A percentile compares a stretch with the other conserved stretches of the same genome.
phyloP scores from a whole-genome alignment of 2,329 filamentous ascomycete genomes.

The Neonectria hederae region DNA sequence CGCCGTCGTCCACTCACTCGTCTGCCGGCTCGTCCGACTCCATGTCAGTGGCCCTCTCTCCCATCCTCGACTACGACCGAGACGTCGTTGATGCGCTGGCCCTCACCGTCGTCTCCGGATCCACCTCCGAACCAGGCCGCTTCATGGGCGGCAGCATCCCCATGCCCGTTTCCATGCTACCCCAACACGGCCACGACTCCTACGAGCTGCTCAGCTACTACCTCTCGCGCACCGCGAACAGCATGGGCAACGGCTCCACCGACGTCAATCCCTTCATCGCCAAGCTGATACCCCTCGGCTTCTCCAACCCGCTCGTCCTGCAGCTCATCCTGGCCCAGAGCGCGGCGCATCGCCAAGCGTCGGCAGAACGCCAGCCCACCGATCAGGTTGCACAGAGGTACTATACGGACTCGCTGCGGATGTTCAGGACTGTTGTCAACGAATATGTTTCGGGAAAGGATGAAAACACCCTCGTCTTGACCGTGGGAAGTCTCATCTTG shows the following conservation, averaged over 20 bases:
- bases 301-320: conserved; percentile 55
- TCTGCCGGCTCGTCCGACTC: conserved; percentile 33
- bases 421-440: conserved; percentile 49
- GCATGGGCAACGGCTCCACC: conserved; percentile 59
- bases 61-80: conserved; percentile 27
- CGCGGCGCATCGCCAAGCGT: conserved; percentile 50
- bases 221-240: conserved; percentile 53
- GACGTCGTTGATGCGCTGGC: conserved; percentile 35
- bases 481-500: conserved; percentile 56
- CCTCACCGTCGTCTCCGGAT: conserved; percentile 23
- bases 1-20: conserved; percentile 32
- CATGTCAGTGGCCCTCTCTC: conserved; percentile 6
- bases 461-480: conserved; percentile 50
- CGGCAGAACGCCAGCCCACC: conserved; percentile 37
- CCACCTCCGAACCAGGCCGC: conserved; percentile 11
- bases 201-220: conserved; percentile 59
- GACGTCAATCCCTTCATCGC: conserved; percentile 57
- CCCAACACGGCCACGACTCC: conserved; percentile 47
- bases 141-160: conserved; percentile 34
- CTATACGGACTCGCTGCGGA: conserved; percentile 48
- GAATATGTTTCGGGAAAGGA: conserved; percentile 48
- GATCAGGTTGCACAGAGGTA: conserved; percentile 49
- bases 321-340: conserved; percentile 59
- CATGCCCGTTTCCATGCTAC: conserved; percentile 44
- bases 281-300: conserved; percentile 57